phyloP scores from a whole-genome alignment of 768 basidiomycete genomes.

The Lactifluus pinguis region DNA sequence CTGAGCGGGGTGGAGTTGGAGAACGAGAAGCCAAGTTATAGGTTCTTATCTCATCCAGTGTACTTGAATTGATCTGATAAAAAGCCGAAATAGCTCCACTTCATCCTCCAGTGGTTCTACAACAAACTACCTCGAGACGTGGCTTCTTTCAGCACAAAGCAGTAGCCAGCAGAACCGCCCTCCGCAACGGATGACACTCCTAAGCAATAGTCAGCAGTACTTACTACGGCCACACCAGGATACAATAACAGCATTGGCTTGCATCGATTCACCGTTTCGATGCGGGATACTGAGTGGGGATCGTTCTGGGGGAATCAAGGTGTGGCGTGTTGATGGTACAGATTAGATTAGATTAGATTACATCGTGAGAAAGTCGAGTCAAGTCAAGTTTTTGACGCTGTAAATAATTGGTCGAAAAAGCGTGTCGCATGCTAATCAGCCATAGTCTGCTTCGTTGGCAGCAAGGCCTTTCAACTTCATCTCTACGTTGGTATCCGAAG shows the following conservation, averaged over 20 bases:
- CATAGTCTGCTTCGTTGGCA: constrained; percentile 4
- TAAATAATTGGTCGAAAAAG: background rate
- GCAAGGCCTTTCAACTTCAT: constrained; percentile 20
- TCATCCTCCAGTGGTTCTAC: constrained; percentile 36
- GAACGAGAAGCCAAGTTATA: constrained; percentile 66
- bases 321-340: constrained; percentile 64
- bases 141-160: constrained; percentile 36
- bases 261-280: constrained; percentile 87
- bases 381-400: background rate
- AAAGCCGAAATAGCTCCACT: constrained; percentile 23
- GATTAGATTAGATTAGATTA: constrained; percentile 16
- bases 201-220: constrained; percentile 76
- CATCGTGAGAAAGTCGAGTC: background rate
- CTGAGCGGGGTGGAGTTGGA: constrained; percentile 75
- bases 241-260: constrained; percentile 74
- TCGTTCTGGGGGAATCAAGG: constrained; percentile 80
- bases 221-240: constrained; percentile 86
- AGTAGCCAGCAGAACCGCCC: constrained; percentile 54
- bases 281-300: constrained; percentile 92
- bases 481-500: constrained; percentile 4
- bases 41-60: constrained; percentile 35
- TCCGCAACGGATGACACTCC: constrained; percentile 65
- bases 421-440: constrained; percentile 9
- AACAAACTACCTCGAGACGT: constrained; percentile 55
- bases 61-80: constrained; percentile 3